Conservation (phyloP, 2,329 filamentous ascomycete species). For the Ascocoryne sarcoides region DNA sequence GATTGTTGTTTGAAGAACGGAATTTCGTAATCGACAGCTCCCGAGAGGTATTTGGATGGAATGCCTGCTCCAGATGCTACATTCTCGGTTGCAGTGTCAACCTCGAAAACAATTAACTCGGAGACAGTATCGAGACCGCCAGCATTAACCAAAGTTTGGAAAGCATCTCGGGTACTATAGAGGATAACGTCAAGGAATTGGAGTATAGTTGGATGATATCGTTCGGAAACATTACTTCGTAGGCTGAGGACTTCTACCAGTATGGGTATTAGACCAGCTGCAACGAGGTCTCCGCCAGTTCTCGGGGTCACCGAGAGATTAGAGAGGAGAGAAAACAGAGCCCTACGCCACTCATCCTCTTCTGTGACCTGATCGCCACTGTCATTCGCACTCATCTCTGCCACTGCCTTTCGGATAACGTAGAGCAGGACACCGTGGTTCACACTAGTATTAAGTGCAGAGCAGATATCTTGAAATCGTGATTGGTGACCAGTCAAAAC, state of each 20-base stretch:
- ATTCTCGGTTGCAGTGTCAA: constrained; percentile 57
- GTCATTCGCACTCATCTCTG: constrained; percentile 62
- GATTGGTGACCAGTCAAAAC: constrained; percentile 64
- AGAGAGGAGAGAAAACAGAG: constrained; percentile 78
- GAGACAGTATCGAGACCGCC: constrained; percentile 85
- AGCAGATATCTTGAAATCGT: constrained; percentile 73
- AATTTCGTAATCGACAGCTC: constrained; percentile 84
- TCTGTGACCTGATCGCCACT: constrained; percentile 53
- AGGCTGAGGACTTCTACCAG: constrained; percentile 82
- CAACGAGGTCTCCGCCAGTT: constrained; percentile 74
- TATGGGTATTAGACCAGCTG: constrained; percentile 81
- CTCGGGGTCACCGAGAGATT: constrained; percentile 68
- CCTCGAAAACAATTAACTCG: constrained; percentile 74
- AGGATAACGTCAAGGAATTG: constrained; percentile 84
- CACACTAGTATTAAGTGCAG: constrained; percentile 88
- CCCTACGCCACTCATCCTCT: constrained; percentile 81
- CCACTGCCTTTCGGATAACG: constrained; percentile 81
- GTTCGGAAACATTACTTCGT: constrained; percentile 71
- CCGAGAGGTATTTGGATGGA: constrained; percentile 61
- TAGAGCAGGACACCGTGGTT: constrained; percentile 95
- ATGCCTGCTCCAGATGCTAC: constrained; percentile 66
- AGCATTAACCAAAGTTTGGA: constrained; percentile 71
- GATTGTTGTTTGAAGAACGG: constrained; percentile 91
- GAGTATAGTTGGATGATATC: constrained; percentile 75
- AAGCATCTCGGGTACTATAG: constrained; percentile 75